Conservation (phyloP, 805 yeast genomes). For the Grigorovia transvaalensis region DNA sequence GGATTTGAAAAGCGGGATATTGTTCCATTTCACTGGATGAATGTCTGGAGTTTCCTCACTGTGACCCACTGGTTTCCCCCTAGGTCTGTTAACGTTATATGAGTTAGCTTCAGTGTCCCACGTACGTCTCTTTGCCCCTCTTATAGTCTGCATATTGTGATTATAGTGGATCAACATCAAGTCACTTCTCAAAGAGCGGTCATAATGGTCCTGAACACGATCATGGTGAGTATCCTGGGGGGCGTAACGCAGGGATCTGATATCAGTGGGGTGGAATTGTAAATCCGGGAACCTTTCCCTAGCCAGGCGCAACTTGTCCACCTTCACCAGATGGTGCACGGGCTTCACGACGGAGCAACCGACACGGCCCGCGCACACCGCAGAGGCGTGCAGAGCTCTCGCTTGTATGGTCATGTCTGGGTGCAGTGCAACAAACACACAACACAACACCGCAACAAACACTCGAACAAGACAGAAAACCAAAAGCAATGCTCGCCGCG, state of each 20-base stretch:
- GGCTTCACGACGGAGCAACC: slow-evolving; percentile 75
- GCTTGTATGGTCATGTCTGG: not conserved
- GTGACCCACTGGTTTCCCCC: slow-evolving; percentile 66
- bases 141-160: slow-evolving; percentile 45
- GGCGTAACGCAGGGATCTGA: slow-evolving; percentile 65
- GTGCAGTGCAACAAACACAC: too few species aligned
- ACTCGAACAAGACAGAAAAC: too few species aligned
- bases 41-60: slow-evolving; percentile 66
- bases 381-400: slow-evolving; percentile 11
- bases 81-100: slow-evolving; percentile 75
- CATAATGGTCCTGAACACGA: slow-evolving; percentile 66
- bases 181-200: slow-evolving; percentile 65
- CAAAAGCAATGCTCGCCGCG: too few species aligned
- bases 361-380: slow-evolving; percentile 32
- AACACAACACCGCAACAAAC: too few species aligned
- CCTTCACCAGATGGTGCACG: slow-evolving; percentile 78
- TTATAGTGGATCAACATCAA: slow-evolving; percentile 64
- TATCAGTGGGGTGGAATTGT: slow-evolving; percentile 58
- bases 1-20: slow-evolving; percentile 62
- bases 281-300: slow-evolving; percentile 58
- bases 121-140: slow-evolving; percentile 63
- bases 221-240: slow-evolving; percentile 74
- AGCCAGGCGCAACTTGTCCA: slow-evolving; percentile 63
- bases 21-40: slow-evolving; percentile 51
- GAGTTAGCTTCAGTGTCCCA: slow-evolving; percentile 80